Base-by-base conservation (phyloP, 495 filamentous ascomycete species). In the Cladorrhinum samala region DNA sequence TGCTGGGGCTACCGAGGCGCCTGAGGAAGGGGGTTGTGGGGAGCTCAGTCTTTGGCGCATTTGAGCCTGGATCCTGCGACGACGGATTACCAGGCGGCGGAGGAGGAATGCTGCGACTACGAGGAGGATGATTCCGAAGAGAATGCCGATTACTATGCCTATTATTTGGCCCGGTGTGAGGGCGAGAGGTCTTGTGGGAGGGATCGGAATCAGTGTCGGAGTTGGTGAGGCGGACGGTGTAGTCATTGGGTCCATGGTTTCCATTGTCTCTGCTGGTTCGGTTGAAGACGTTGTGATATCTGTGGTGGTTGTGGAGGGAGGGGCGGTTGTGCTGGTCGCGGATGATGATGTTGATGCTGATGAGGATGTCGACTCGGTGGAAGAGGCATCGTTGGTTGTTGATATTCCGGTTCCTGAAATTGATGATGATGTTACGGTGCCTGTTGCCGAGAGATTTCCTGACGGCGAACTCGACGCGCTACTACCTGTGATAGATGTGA, bases 101-200 rank as follows among this genome's bases (percentile, higher is more conserved):
- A 71, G 36, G 54, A 67, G 36, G 58, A 65, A 27, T 50, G 61
- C 40, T 55, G 64, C 20, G 19, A 60, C 17, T 19, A 63, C 30
- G 38, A 69, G 45, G 46, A 67, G 18, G 56, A 70, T 13, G 38
- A 52, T 13, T 55, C 56, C 33, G n/a, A 58, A 7, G 37, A 58
- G 33, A 21, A 49, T 40, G 47, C 63, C 59, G 8, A 64, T 16
- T n/a, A 53, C 45, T 38, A 64, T 47, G 43, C 54, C 56, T 21
- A 58, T 56, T 9, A 67, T 59, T 47, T 67, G 59, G 33, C 49
- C 53, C 4, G 57, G 43, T 11, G 44, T 53, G 14, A 64, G 47
- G 20, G 20, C 5, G n/a, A 8, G 33, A 23, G 18, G 25, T 39
- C 19, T 49, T 7, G 50, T 6, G 13, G 46, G n/a, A 33, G 18